Base-by-base conservation (phyloP, 306 rosid species). In the Phaseolus lunatus region DNA sequence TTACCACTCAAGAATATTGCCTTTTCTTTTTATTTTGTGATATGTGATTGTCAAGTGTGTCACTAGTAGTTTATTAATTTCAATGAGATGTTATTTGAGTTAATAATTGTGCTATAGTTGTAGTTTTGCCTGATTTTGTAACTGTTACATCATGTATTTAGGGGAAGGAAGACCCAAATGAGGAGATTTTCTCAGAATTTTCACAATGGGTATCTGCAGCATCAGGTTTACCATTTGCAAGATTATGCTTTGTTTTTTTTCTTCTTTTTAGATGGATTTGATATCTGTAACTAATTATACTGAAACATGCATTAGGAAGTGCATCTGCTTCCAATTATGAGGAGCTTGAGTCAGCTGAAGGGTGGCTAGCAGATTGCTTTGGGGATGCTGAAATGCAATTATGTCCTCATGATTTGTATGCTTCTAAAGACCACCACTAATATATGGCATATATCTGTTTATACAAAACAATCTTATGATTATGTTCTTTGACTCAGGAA, bases 361-460 rank as follows among this genome's bases (percentile, higher is more conserved):
- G 57, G 67, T 94, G 98, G 98, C 87, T 94, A 73, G 85, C 90
- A 29, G 92, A 90, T 41, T 92, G 91, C 89, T 85, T 94, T 1
- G 90, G 80, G 67, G 96, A 92, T 72, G 53, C 88, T 26, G 87
- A 85, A 23, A 90, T 90, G 92, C 82, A 84, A 73, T 78, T 88
- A 59, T 84, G 85, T 80, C 84, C 90, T 57, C 89, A 86, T 64
- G 84, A 89, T 47, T 20, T 88, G 98, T 94, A 94, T 78, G 94
- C 72, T 75, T 84, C 78, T 86, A 16, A 70, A 27, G 53, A 69
- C 76, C 76, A 69, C 70, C 72, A 24, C 79, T 20, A 45, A 20
- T 41, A 26, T 73, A 14, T 70, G 29, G 2, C 65, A 81, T 68
- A 50, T 58, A 26, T 54, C 48, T 67, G 12, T 13, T 41, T 11